Base-by-base conservation (phyloP, 352 stramenopile species). In the Blastocystis sp. region DNA sequence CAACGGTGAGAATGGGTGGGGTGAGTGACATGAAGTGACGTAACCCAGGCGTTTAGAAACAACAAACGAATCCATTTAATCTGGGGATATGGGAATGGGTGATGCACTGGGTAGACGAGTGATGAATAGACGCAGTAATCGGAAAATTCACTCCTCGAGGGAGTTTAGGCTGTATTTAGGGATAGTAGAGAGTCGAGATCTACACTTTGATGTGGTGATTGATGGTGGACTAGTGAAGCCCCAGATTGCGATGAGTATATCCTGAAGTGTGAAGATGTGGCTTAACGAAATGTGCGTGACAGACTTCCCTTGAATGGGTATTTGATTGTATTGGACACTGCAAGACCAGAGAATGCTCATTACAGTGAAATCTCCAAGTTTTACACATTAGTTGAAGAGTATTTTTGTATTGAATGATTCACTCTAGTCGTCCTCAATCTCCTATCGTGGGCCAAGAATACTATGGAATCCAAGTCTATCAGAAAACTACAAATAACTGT, bases 311-410 rank as follows among this genome's bases (percentile, higher is more conserved):
- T 53, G 5, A 37, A 45, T 23, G 73, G 73, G 13, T 50, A 66
- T 26, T 54, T 84, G 73, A 84, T 84, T 47, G 73, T 84, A n/a
- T 50, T 84, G 20, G 73, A 61, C 34, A 84, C 73, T n/a, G 73
- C 47, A 37, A 23, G 23, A 34, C 47, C 43, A 3, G 43, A 64
- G 9, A 84, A 84, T 50, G 23, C 37, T 13, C 39, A 84, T n/a
- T 84, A 84, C n/a, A 47, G 43, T 0, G 43, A 43, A 11, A 84
- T 84, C 18, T 54, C 53, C 0, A 5, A 84, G 73, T 84, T 66
- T 20, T 84, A 84, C 56, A 34, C 26, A 26, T 23, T 84, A 20
- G 73, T 84, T 5, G 54, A 64, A 45, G 73, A 84, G 73, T 84
- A 63, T 3, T n/a, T 39, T 3, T 41, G 47, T 53, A 37, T 20